A percentile compares a stretch with the other conserved stretches of the same genome.
These are phyloP conservation scores for Posidonia australis DNA, from an alignment of 106 monocot genomes.

Conservation along the genomic window DNA sequence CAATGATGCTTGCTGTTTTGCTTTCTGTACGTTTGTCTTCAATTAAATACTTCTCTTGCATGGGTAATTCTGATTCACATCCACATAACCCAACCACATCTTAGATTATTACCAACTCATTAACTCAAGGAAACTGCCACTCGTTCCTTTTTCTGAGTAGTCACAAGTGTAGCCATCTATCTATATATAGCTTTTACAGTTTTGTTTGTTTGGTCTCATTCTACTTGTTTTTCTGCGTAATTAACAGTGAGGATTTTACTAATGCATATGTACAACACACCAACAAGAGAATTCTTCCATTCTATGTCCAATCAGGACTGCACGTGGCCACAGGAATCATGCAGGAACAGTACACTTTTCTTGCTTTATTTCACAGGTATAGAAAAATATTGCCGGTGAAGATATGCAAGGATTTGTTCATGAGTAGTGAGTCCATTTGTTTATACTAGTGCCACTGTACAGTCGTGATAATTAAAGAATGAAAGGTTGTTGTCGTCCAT, in stretches of 20 bases:
- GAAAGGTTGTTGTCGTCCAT: not conserved
- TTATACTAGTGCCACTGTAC: not conserved
- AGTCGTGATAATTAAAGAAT: not conserved
- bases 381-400: not conserved
- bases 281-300: not conserved
- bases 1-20: not conserved
- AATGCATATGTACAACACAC: not conserved
- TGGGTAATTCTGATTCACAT: not conserved
- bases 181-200: not conserved
- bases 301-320: conserved; percentile 1
- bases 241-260: not conserved
- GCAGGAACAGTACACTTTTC: not conserved
- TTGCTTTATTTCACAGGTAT: not conserved
- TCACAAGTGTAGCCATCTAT: too few species aligned
- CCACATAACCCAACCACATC: not conserved
- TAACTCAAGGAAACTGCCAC: too few species aligned
- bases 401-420: not conserved
- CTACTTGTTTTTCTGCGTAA: not conserved
- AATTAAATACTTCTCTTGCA: not conserved
- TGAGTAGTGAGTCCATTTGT: not conserved
- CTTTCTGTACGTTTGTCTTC: not conserved
- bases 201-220: not conserved
- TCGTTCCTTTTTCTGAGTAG: too few species aligned
- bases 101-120: too few species aligned
- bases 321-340: conserved; percentile 10